Conservation (phyloP, 208 protist species). For the Acanthamoeba castellanii region DNA sequence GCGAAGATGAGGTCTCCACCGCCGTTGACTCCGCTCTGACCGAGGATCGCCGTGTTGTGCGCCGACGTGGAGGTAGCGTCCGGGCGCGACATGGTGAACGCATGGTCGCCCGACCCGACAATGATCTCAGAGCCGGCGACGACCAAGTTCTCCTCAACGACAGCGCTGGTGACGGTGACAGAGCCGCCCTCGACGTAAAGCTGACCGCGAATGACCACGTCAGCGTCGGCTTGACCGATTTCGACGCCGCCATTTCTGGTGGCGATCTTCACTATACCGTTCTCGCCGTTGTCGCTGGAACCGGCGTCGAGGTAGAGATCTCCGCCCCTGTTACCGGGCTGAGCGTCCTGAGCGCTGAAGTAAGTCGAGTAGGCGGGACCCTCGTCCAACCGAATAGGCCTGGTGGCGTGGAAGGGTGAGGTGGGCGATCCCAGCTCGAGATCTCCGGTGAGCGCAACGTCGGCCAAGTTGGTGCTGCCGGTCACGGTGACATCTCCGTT, state of each 20-base stretch:
- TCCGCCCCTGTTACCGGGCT: neutral
- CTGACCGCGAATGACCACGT: neutral
- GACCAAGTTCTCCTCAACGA: neutral
- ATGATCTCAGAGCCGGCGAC: neutral
- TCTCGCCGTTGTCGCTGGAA: neutral
- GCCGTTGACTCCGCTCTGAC: slow-evolving; percentile 37
- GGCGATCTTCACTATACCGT: slow-evolving; percentile 17
- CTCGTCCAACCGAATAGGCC: neutral
- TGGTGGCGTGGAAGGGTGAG: neutral
- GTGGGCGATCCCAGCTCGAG: neutral
- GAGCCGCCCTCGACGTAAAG: neutral
- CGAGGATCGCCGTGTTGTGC: slow-evolving; percentile 25
- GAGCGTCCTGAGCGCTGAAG: slow-evolving; percentile 42
- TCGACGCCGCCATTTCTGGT: neutral
- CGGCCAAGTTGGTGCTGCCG: neutral
- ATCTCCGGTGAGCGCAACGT: neutral
- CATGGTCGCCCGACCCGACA: neutral
- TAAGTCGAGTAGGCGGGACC: slow-evolving; percentile 34
- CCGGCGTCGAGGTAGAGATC: slow-evolving; percentile 56
- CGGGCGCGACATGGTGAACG: slow-evolving; percentile 17
- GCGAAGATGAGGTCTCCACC: slow-evolving; percentile 50
- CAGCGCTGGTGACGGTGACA: neutral
- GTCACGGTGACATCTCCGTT: neutral
- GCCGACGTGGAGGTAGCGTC: neutral
- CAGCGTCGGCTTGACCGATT: neutral